Evolutionary conservation across 495 filamentous ascomycete species (phyloP), one percentile per base, ranked within the genome.

Genomic region (Penicillium egyptiacum): DNA sequence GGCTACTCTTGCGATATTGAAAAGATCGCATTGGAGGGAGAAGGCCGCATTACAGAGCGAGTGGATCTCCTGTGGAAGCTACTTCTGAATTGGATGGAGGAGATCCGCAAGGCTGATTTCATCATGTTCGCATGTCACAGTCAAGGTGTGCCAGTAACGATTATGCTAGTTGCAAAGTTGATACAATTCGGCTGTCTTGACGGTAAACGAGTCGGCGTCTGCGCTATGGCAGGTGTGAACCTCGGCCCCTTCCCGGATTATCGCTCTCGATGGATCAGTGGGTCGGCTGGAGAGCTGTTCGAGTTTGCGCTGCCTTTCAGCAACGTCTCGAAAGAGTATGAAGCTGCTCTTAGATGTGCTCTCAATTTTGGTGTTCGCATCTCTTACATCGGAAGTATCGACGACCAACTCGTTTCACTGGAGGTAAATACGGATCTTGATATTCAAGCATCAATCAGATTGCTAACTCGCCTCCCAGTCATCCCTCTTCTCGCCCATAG

Each of bases 221-320:
- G 91, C 66, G 91, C 91, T 5, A 96, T 96, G 91, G 93, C 94
- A 40, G 94, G 94, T 26, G 91, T 98, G 12, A 96, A 94, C 41
- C 79, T 96, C 14, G 94, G 94, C 0, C 94, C 94, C 3, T 97
- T 97, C 72, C 71, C 88, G 14, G 86, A 96, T 70, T 89, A 95
- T 73, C 88, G 88, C 55, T 92, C 89, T 3, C 82, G 88, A 56
- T 85, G 90, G 61, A 83, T 97, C 55, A 92, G 90, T 63, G 90
- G 91, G 6, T 89, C 90, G 4, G 94, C 92, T 35, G 87, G 86
- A 19, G 95, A 98, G 65, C 80, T 98, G 2, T 98, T 96, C 71
- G 90, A 96, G 30, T 97, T 98, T 73, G 86, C 88, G 8, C 79
- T 87, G 45, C 83, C 87, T 0, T 82, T 89, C 45, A 95, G 89